Base-by-base conservation (phyloP, 306 rosid species). In the Hippophae gyantsensis region DNA sequence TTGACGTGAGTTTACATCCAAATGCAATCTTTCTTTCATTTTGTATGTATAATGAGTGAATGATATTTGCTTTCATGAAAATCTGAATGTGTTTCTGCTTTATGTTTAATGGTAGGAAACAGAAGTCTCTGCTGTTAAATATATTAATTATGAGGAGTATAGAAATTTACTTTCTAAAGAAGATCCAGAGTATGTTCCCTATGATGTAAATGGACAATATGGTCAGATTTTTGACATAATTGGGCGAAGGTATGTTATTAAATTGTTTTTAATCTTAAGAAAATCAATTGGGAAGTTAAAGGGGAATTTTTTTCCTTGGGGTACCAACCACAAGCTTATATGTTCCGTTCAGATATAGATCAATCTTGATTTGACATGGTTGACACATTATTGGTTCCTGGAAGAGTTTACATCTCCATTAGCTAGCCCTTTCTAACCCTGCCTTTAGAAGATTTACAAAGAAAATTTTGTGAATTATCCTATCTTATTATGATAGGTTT, bases 111-210 rank as follows among this genome's bases (percentile, higher is more conserved):
- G 71, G n/a, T 62, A 87, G 98, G 96, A 92, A 81, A 9, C 82
- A 8, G 98, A 92, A 82, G 96, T 92, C 49, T 87, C 98, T 64
- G 96, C 89, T 49, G 89, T 87, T 74, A 92, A 92, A 74, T 92
- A 92, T 69, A 78, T 92, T 32, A 46, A 71, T 69, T 92, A 85
- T 58, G 76, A 70, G 67, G 92, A 87, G 72, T 92, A 87, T 65
- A 83, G 68, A 77, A 72, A 55, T 52, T 60, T 79, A 68, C 84
- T 92, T 51, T 83, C 86, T 54, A 78, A 79, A 56, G 83, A 76
- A 74, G 89, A 87, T 83, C 80, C 86, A 50, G 82, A 64, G 0
- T 87, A 81, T 59, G 95, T 83, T 52, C 95, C 95, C 18, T 78
- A 80, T 52, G 96, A 92, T 65, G 83, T 85, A 63, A 48, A 72